phyloP scores from a whole-genome alignment of 2,329 filamentous ascomycete species.

The Coniochaeta sp. region DNA sequence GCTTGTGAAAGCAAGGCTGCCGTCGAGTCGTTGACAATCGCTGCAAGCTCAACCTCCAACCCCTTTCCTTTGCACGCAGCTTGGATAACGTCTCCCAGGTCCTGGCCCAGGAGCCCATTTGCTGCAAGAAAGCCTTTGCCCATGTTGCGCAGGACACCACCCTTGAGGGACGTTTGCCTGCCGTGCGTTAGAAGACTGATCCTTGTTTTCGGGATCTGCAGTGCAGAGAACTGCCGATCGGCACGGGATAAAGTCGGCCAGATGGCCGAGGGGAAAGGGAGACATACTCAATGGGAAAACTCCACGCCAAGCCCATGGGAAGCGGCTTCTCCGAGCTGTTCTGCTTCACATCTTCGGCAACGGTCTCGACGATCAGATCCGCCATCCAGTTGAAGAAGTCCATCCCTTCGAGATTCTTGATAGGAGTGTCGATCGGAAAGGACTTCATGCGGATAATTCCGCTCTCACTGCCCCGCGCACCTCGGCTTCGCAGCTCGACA shows the following conservation, averaged over 20 bases:
- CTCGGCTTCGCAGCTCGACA: constrained; percentile 48
- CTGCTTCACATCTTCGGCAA: constrained; percentile 34
- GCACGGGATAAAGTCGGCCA: constrained; percentile 1
- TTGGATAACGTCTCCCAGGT: constrained; percentile 51
- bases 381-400: constrained; percentile 65
- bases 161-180: constrained; percentile 56
- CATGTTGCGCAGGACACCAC: constrained; percentile 54
- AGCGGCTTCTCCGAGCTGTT: constrained; percentile 34
- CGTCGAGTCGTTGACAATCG: constrained; percentile 60
- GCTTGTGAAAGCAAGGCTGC: constrained; percentile 60
- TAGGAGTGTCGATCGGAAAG: constrained; percentile 46
- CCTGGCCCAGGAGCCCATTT: constrained; percentile 48
- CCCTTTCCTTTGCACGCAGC: constrained; percentile 41
- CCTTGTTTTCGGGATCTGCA: neutral
- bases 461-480: constrained; percentile 28
- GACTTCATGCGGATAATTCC: constrained; percentile 46
- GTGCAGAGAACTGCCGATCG: constrained; percentile 1
- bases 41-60: constrained; percentile 47
- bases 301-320: constrained; percentile 58
- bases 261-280: neutral
- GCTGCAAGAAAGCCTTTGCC: constrained; percentile 59
- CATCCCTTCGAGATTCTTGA: constrained; percentile 50
- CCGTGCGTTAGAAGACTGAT: neutral
- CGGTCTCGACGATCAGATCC: constrained; percentile 47
- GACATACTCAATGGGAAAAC: constrained; percentile 61